These are phyloP conservation scores for Fusarium ramigenum DNA, from an alignment of 2,329 filamentous ascomycete species.

Conservation along the genomic window DNA sequence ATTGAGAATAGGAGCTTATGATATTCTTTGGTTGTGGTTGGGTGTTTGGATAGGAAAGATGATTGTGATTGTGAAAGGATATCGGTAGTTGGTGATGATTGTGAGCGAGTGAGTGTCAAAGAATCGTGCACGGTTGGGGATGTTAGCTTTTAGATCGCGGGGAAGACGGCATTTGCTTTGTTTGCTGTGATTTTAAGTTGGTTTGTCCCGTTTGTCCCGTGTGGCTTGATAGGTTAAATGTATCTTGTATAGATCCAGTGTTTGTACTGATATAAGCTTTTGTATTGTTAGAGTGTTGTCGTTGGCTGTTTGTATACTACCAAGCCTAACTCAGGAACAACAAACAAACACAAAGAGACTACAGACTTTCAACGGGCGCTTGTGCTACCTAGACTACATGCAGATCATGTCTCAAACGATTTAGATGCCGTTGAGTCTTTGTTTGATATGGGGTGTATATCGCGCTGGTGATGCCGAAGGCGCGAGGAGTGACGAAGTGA, in stretches of 20 bases:
- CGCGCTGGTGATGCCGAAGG: not conserved
- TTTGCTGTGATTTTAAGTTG: constrained; percentile 7
- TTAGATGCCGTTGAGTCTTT: not conserved
- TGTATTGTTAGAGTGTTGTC: not conserved
- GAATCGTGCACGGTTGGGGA: constrained; percentile 10
- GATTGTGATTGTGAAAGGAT: constrained; percentile 2
- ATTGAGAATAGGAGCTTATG: not conserved
- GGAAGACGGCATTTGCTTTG: not conserved
- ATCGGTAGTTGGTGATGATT: not conserved
- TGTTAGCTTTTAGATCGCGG: not conserved
- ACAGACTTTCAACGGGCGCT: not conserved
- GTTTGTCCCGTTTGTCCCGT: not conserved
- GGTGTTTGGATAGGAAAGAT: constrained; percentile 2
- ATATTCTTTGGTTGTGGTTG: not conserved
- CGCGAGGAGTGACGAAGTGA: not conserved
- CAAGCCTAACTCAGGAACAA: not conserved
- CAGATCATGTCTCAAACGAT: not conserved
- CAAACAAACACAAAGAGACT: not conserved
- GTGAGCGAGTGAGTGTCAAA: not conserved
- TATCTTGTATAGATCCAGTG: not conserved
- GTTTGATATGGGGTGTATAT: not conserved
- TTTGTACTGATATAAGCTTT: not conserved
- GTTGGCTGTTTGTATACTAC: not conserved
- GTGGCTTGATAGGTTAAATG: not conserved
- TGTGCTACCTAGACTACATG: not conserved